Base-by-base conservation (phyloP, 129 eudicot species). In the Lonicera japonica region DNA sequence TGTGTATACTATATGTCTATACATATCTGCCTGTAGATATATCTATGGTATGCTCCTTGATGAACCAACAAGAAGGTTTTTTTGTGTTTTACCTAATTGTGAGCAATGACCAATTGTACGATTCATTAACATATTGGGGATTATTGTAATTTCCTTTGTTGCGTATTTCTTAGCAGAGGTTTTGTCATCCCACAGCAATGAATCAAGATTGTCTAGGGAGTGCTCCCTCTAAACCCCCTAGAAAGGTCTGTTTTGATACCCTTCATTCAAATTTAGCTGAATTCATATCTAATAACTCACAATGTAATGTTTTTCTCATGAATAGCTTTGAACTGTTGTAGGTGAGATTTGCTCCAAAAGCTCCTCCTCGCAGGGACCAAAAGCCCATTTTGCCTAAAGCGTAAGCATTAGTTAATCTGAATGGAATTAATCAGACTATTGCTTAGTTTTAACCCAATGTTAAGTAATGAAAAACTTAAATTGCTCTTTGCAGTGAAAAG, bases 261-360 rank as follows among this genome's bases (percentile, higher is more conserved):
- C 58, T 39, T 52, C 59, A 16, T 66, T 56, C 45, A 39, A 56
- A 29, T 67, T 41, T 23, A 21, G 45, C 50, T 46, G 24, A 66
- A 23, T 67, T 17, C n/a, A 22, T 53, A 20, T 72, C n/a, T 6
- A 29, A 29, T 29, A 29, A 29, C 6, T 29, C 2, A 29, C 36
- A 29, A 29, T 29, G 36, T n/a, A n/a, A n/a, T n/a, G n/a, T 14
- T 29, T 43, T 60, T 53, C 11, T 19, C 0, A 21, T 58, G 17
- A 40, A 66, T 54, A 50, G 40, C 43, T 46, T 66, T 54, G 20
- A 13, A 25, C 8, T 67, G 52, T 17, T 68, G 15, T 60, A 90
- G 97, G 77, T 83, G 72, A 86, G 63, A 56, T 90, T 86, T 70
- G 65, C 66, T 67, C 97, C 92, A 17, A 89, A 89, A 76, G 85